Percentiles rank a stretch among this genome's conserved stretches.
Conservation (phyloP, 2,329 filamentous ascomycete genomes). For the Diaporthe citrichinensis region DNA sequence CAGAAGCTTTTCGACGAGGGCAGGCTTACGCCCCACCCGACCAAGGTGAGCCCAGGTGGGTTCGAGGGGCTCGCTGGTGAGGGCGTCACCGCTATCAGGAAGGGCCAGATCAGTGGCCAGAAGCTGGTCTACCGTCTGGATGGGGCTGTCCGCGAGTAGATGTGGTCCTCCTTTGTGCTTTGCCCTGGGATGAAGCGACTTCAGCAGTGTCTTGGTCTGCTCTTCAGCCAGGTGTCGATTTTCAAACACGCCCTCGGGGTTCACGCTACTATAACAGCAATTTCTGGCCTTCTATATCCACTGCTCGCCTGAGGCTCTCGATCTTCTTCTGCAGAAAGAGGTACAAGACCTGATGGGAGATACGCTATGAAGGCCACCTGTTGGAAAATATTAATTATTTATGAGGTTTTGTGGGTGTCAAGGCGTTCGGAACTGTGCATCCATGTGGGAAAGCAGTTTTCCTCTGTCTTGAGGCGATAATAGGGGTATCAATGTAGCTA, state of each 20-base stretch:
- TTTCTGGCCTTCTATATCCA: not conserved
- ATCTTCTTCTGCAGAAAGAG: slow-evolving; percentile 9
- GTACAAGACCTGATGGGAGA: not conserved
- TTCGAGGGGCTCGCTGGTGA: slow-evolving; percentile 9
- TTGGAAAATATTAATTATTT: too few relatives aligned
- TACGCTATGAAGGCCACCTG: not conserved
- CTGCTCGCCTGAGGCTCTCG: not conserved
- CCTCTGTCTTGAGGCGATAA: not conserved
- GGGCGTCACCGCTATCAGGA: slow-evolving; percentile 13
- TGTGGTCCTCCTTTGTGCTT: not conserved
- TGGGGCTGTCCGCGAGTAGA: not conserved
- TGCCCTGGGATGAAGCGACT: not conserved
- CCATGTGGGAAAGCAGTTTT: not conserved
- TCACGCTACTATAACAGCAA: not conserved
- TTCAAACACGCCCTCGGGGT: not conserved
- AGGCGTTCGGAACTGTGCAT: not conserved
- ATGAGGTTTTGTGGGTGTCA: not conserved
- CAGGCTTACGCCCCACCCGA: slow-evolving; percentile 14
- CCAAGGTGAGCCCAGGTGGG: slow-evolving; percentile 25
- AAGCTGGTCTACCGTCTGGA: slow-evolving; percentile 25
- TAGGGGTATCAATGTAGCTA: not conserved
- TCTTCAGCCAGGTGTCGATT: too few relatives aligned
- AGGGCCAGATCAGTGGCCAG: slow-evolving; percentile 15
- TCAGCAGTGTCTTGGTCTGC: not conserved
- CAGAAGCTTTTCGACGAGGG: slow-evolving; percentile 26